These are phyloP conservation scores for Phellinidium pouzarii DNA, from an alignment of 1,284 basidiomycete genomes.

Conservation along the genomic window DNA sequence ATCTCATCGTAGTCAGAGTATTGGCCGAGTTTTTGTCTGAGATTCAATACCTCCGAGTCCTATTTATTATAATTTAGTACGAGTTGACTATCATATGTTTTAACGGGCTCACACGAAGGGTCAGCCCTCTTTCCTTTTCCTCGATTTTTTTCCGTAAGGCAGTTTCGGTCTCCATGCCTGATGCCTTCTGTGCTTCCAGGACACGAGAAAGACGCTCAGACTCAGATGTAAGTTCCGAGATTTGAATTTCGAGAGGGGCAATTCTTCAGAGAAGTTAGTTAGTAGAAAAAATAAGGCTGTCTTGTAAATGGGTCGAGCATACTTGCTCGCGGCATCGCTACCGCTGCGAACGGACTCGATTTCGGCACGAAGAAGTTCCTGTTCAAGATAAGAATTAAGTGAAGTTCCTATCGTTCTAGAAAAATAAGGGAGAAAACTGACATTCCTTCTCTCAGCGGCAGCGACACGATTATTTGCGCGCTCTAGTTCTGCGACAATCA, in stretches of 20 bases:
- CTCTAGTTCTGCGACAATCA: constrained; percentile 88
- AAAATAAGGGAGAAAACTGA: constrained; percentile 30
- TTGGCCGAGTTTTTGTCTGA: constrained; percentile 63
- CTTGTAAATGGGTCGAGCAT: constrained; percentile 21
- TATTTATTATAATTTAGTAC: constrained; percentile 22
- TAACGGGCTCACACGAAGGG: constrained; percentile 42
- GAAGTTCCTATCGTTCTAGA: background rate
- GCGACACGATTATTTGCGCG: constrained; percentile 89
- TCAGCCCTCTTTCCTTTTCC: constrained; percentile 55
- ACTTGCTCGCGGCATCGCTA: constrained; percentile 72
- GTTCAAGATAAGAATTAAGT: constrained; percentile 8
- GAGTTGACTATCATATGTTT: background rate
- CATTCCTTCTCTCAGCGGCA: constrained; percentile 88
- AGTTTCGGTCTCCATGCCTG: constrained; percentile 44
- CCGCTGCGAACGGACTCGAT: constrained; percentile 85
- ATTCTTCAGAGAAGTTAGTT: constrained; percentile 41
- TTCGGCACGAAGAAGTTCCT: constrained; percentile 90
- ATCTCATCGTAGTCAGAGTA: constrained; percentile 90
- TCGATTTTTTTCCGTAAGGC: constrained; percentile 49
- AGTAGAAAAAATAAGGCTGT: constrained; percentile 2
- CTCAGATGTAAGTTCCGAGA: constrained; percentile 69
- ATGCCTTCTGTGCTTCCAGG: constrained; percentile 64
- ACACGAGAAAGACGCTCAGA: constrained; percentile 60
- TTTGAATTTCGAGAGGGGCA: constrained; percentile 63
- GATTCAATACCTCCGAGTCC: constrained; percentile 57